phyloP scores from a whole-genome alignment of 192 early-diverging fungal species.

The Coemansia sp. region DNA sequence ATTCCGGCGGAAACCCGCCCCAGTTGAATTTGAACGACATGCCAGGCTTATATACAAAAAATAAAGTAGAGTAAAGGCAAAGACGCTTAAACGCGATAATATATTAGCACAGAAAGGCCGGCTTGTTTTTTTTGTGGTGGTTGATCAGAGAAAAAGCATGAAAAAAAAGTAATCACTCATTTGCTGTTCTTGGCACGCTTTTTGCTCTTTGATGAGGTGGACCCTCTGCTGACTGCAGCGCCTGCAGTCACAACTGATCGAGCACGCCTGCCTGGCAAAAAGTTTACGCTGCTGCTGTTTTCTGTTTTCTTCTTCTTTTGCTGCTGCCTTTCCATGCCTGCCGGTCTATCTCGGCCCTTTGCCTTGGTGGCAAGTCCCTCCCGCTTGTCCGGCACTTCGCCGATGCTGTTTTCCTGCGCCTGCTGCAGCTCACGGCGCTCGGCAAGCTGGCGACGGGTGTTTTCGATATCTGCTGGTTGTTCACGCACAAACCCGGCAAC shows the following conservation, averaged over 20 bases:
- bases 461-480: conserved; percentile 21
- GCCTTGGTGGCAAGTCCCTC: too few species aligned
- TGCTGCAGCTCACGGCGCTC: conserved; percentile 2
- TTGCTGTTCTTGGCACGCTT: not conserved
- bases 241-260: not conserved
- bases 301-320: not conserved
- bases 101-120: too few species aligned
- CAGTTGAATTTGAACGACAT: conserved; percentile 98
- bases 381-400: not conserved
- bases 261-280: conserved; percentile 1
- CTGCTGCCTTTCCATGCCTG: too few species aligned
- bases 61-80: conserved; percentile 2
- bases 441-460: conserved; percentile 14
- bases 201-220: not conserved
- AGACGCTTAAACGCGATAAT: too few species aligned
- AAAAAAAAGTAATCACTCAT: not conserved
- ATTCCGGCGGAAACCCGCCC: conserved; percentile 85
- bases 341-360: too few species aligned
- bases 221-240: not conserved
- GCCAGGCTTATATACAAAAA: not conserved
- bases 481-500: conserved; percentile 81
- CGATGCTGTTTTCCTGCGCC: not conserved
- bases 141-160: not conserved
- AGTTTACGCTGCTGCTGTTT: not conserved
- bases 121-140: too few species aligned